Evolutionary conservation across 352 stramenopile genomes (phyloP), one percentile per base, ranked within the genome.

Genomic region (Phytophthora pisi): DNA sequence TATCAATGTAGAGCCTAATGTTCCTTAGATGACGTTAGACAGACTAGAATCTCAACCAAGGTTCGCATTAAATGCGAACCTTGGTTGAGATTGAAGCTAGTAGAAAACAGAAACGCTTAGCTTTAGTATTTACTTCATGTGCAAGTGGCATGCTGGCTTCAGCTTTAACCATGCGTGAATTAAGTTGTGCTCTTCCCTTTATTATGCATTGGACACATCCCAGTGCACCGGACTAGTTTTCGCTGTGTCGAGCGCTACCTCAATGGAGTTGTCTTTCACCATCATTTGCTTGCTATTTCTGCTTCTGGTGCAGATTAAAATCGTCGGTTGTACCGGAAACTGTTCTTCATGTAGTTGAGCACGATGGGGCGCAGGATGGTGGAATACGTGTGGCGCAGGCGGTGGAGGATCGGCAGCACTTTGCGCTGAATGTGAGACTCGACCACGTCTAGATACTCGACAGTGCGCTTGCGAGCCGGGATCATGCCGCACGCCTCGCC

Each of bases 401-500:
- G 87, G 40, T 89, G 72, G 31, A 95, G 74, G 42, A 95, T 95
- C 57, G 87, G 87, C 51, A 95, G 67, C 26, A 95, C 85, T 61
- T 95, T 92, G 47, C 83, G 87, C 66, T 91, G 74, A 60, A 95
- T 95, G 68, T 95, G 87, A 34, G 82, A 88, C 76, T 95, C 87
- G 52, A 95, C 84, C 49, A 91, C 78, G 63, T 92, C 80, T 55
- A 95, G 65, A 52, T 93, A 93, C 68, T 87, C 85, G 8, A 93
- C 74, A 20, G 81, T 89, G 53, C 85, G 82, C 68, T 93, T 93
- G 23, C 81, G 77, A 11, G 72, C 61, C 42, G 85, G 81, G 68
- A 93, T 93, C 79, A 93, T 91, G 30, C 84, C 84, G 57, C 75
- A 79, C 53, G 86, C 79, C 63, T 95, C 86, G 46, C 81, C 79